These are phyloP conservation scores for Trametes sanguinea DNA, from an alignment of 768 basidiomycete species.

Conservation along the genomic window DNA sequence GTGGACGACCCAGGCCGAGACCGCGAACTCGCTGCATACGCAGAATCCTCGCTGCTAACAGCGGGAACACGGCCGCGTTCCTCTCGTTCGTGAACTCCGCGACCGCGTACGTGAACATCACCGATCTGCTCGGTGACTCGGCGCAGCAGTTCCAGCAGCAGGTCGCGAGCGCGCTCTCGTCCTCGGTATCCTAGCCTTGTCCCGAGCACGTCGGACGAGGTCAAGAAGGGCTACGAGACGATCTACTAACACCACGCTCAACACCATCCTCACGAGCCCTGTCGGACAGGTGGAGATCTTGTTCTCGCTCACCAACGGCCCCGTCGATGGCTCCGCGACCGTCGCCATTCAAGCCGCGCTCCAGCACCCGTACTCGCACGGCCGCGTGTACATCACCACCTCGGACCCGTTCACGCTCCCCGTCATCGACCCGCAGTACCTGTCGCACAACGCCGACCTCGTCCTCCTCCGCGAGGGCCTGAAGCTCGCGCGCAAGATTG, in stretches of 20 bases:
- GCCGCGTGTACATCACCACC: slow-evolving; percentile 62
- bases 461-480: slow-evolving; percentile 57
- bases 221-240: slow-evolving; percentile 56
- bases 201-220: slow-evolving; percentile 44
- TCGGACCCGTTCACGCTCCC: slow-evolving; percentile 60
- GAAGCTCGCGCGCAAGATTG: slow-evolving; percentile 61
- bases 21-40: slow-evolving; percentile 38
- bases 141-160: slow-evolving; percentile 37
- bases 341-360: slow-evolving; percentile 65
- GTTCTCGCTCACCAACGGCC: slow-evolving; percentile 42
- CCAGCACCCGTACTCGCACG: slow-evolving; percentile 67
- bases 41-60: slow-evolving; percentile 28
- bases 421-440: slow-evolving; percentile 67
- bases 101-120: slow-evolving; percentile 58
- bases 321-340: slow-evolving; percentile 39
- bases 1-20: slow-evolving; percentile 41
- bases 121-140: slow-evolving; percentile 44
- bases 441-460: slow-evolving; percentile 54
- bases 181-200: slow-evolving; percentile 42
- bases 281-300: slow-evolving; percentile 63
- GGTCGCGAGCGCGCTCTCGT: slow-evolving; percentile 35
- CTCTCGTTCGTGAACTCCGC: slow-evolving; percentile 65
- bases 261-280: slow-evolving; percentile 40
- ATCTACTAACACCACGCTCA: slow-evolving; percentile 50
- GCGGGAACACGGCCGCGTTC: slow-evolving; percentile 36